Conservation (phyloP, 805 yeast species). For the Yarrowia divulgata region DNA sequence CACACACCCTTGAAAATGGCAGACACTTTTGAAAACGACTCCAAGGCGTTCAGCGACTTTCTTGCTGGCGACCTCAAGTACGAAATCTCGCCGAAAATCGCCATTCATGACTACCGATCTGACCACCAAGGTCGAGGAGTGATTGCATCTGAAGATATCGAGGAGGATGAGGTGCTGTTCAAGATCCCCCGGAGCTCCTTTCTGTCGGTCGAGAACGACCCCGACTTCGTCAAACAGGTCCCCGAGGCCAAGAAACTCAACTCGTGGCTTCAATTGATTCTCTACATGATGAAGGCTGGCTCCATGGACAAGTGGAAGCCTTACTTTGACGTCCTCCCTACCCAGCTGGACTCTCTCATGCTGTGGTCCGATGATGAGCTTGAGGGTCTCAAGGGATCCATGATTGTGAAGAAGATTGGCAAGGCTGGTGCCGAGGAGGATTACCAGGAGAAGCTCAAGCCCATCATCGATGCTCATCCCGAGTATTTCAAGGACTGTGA, state of each 20-base stretch:
- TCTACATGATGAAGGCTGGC: constrained; percentile 70
- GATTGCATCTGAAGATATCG: constrained; percentile 67
- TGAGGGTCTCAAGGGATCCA: constrained; percentile 67
- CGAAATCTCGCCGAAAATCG: constrained; percentile 62
- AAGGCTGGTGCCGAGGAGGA: constrained; percentile 66
- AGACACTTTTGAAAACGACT: constrained; percentile 47
- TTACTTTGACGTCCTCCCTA: constrained; percentile 77
- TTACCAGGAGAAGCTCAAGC: constrained; percentile 58
- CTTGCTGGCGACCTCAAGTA: constrained; percentile 49
- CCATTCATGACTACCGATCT: constrained; percentile 65
- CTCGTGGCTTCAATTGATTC: constrained; percentile 82
- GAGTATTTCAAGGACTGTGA: constrained; percentile 44
- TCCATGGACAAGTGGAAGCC: constrained; percentile 67
- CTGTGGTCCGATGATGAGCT: constrained; percentile 78
- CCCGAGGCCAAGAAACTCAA: constrained; percentile 43
- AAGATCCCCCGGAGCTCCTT: constrained; percentile 67
- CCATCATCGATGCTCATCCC: constrained; percentile 50
- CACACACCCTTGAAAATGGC: neutral
- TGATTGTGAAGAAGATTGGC: constrained; percentile 74
- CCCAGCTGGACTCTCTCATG: constrained; percentile 69
- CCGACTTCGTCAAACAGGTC: constrained; percentile 46
- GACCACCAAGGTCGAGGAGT: constrained; percentile 79
- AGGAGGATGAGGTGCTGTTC: constrained; percentile 69
- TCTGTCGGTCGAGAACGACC: constrained; percentile 66
- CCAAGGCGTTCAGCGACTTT: constrained; percentile 53